These are phyloP conservation scores for Aegilops longissima DNA, from an alignment of 176 grass and related monocot genomes.

Conservation along the genomic window DNA sequence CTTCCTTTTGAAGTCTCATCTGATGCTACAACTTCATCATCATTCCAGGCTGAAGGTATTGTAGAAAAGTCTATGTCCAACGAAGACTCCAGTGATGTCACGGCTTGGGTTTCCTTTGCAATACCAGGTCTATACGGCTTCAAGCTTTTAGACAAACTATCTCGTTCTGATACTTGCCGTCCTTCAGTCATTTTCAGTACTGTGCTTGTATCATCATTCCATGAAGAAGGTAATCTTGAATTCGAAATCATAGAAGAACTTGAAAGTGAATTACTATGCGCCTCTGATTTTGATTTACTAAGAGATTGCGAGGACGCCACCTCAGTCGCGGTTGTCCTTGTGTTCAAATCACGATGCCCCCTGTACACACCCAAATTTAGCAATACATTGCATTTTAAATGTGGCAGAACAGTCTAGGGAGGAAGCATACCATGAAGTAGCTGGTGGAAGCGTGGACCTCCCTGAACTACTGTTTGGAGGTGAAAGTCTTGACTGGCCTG, in stretches of 20 bases:
- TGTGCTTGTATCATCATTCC: slow-evolving; percentile 78
- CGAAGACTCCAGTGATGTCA: slow-evolving; percentile 27
- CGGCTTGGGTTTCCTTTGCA: slow-evolving; percentile 46
- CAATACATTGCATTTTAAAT: slow-evolving; percentile 27
- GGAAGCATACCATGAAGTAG: slow-evolving; percentile 76
- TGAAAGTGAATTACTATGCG: slow-evolving; percentile 33
- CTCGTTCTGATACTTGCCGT: slow-evolving; percentile 24
- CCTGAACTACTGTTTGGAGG: slow-evolving; percentile 71
- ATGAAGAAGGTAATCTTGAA: slow-evolving; percentile 61
- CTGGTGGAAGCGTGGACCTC: slow-evolving; percentile 69
- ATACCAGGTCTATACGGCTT: slow-evolving; percentile 60
- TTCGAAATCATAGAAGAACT: slow-evolving; percentile 39
- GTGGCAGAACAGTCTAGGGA: neutral
- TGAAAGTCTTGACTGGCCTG: slow-evolving; percentile 61
- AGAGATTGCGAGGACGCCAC: slow-evolving; percentile 41
- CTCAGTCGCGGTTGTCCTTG: slow-evolving; percentile 37
- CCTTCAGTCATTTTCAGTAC: slow-evolving; percentile 49
- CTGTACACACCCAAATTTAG: slow-evolving; percentile 42
- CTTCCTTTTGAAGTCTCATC: slow-evolving; percentile 42
- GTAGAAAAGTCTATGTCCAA: slow-evolving; percentile 62
- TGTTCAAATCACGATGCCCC: slow-evolving; percentile 65
- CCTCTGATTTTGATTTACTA: slow-evolving; percentile 65
- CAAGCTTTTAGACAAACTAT: slow-evolving; percentile 45
- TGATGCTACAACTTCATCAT: slow-evolving; percentile 55
- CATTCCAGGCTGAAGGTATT: slow-evolving; percentile 84